Conservation (phyloP, 192 early-diverging fungal genomes). For the Lunasporangiospora selenospora region DNA sequence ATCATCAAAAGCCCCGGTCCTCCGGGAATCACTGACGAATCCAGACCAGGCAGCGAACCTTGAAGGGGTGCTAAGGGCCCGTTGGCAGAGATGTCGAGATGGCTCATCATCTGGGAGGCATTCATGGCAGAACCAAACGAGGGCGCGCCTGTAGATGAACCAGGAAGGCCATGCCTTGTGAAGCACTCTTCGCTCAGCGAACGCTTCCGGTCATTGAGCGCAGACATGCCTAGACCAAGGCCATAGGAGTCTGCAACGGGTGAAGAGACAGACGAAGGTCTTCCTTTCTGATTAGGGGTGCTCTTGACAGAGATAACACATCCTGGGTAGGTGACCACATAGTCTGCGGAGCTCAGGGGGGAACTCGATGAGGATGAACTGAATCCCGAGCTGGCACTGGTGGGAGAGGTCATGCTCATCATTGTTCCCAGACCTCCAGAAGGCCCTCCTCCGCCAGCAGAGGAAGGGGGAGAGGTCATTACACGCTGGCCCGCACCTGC, state of each 20-base stretch:
- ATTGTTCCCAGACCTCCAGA: neutral
- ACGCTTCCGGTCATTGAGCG: constrained; percentile 36
- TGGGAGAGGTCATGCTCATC: constrained; percentile 38
- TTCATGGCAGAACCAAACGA: constrained; percentile 42
- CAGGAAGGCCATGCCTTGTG: constrained; percentile 30
- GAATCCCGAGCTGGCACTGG: constrained; percentile 19
- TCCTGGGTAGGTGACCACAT: constrained; percentile 41
- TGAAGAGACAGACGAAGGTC: constrained; percentile 31
- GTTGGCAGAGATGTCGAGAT: constrained; percentile 30
- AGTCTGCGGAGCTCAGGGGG: constrained; percentile 22
- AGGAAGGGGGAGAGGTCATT: constrained; percentile 34
- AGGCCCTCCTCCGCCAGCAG: constrained; percentile 41
- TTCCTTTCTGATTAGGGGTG: constrained; percentile 45
- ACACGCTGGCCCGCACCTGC: constrained; percentile 28
- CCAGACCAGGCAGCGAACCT: constrained; percentile 15
- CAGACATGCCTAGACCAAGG: constrained; percentile 34
- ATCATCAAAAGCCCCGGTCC: constrained; percentile 16
- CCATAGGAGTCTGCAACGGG: constrained; percentile 33
- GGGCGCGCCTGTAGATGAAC: constrained; percentile 4
- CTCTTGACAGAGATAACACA: constrained; percentile 48
- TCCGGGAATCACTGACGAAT: constrained; percentile 18
- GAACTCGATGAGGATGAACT: constrained; percentile 19
- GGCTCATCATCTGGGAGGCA: constrained; percentile 40
- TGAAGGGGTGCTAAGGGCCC: constrained; percentile 4
- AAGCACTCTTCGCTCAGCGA: constrained; percentile 47